phyloP scores from a whole-genome alignment of 768 basidiomycete species.

The Ramaria rubella region DNA sequence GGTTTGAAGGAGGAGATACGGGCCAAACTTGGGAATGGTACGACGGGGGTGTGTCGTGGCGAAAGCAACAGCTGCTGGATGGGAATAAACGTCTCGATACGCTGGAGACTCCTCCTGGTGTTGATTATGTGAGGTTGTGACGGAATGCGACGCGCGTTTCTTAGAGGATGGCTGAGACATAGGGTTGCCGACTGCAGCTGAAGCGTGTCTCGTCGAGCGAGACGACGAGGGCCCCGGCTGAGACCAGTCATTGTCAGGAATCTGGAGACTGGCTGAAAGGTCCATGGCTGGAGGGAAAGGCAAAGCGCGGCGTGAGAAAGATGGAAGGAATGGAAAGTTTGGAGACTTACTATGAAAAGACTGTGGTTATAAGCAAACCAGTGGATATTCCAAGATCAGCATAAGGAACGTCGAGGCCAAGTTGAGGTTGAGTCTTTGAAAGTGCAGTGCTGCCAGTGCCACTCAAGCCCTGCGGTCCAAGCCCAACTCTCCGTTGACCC shows the following conservation, averaged over 20 bases:
- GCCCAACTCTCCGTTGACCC: too few relatives aligned
- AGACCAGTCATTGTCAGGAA: constrained; percentile 8
- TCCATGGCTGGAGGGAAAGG: constrained; percentile 1
- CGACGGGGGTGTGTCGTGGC: constrained; percentile 75
- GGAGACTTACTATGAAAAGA: not conserved
- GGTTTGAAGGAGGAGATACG: constrained; percentile 91
- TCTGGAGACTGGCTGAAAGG: constrained; percentile 2
- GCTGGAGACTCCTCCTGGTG: constrained; percentile 37
- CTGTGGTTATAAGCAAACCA: not conserved
- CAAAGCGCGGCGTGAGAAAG: not conserved
- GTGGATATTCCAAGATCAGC: not conserved
- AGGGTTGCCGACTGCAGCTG: constrained; percentile 25
- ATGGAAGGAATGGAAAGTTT: not conserved
- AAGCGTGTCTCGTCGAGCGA: constrained; percentile 25
- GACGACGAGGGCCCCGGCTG: constrained; percentile 4
- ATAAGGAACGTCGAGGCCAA: not conserved
- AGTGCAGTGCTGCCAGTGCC: not conserved
- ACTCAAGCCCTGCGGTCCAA: not conserved
- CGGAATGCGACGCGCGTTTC: constrained; percentile 69
- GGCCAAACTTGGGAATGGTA: constrained; percentile 90
- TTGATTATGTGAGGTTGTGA: constrained; percentile 41
- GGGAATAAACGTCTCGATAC: constrained; percentile 71
- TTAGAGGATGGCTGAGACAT: constrained; percentile 37
- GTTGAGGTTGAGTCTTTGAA: not conserved
- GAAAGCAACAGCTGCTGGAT: constrained; percentile 81